Conservation (phyloP, 208 protist genomes). For the Lotmaria passim region DNA sequence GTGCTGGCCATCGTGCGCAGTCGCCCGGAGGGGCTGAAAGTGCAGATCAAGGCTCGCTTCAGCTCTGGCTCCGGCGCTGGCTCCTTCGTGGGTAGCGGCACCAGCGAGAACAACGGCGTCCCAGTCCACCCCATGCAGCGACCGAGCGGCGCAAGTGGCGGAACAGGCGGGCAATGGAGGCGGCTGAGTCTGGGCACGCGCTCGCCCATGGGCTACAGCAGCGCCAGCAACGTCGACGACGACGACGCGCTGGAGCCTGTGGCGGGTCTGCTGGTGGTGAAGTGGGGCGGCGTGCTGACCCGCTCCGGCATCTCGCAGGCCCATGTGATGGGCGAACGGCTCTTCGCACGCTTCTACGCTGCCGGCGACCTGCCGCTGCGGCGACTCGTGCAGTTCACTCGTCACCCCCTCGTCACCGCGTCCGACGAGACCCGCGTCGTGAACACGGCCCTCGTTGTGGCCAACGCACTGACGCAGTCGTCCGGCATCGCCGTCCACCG, state of each 20-base stretch:
- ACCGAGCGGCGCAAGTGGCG: not conserved
- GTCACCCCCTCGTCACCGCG: constrained; percentile 36
- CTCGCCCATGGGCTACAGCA: constrained; percentile 13
- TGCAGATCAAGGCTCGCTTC: constrained; percentile 43
- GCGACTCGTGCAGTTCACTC: constrained; percentile 45
- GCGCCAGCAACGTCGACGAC: constrained; percentile 12
- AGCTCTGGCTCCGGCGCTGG: constrained; percentile 5
- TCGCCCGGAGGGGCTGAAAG: constrained; percentile 42
- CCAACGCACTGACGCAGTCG: constrained; percentile 52
- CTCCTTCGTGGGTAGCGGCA: constrained; percentile 32
- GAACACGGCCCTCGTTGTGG: constrained; percentile 55
- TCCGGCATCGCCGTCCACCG: constrained; percentile 28
- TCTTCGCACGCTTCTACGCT: constrained; percentile 66
- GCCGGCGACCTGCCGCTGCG: constrained; percentile 52
- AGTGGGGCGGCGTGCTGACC: constrained; percentile 68
- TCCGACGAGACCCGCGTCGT: constrained; percentile 53
- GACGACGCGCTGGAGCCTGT: constrained; percentile 15
- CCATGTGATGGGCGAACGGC: constrained; percentile 49
- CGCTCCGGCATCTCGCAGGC: constrained; percentile 51
- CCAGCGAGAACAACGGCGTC: not conserved
- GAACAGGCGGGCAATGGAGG: not conserved
- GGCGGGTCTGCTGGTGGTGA: constrained; percentile 53
- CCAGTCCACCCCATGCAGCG: too few species aligned
- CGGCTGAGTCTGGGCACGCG: not conserved
- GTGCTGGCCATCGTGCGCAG: constrained; percentile 49